Evolutionary conservation across 768 basidiomycete species (phyloP), one percentile per base, ranked within the genome.

Genomic region (Suillus hirtellus): DNA sequence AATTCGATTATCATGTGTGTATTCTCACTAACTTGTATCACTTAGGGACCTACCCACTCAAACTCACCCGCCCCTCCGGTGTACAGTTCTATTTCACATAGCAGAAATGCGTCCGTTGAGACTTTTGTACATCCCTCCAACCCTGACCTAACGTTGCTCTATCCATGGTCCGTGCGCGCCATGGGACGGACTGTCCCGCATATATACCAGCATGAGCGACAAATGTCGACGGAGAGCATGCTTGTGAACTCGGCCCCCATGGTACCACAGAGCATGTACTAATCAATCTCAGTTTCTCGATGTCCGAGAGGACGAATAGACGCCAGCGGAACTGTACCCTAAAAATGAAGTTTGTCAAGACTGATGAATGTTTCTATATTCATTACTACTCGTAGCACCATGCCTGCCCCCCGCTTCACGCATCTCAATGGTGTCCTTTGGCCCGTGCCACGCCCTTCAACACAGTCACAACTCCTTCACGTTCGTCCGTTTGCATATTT

Each of bases 151-250:
- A 65, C 73, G 17, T 71, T 73, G 71, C 61, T 76, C 38, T 76
- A 79, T 65, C 81, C 80, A 4, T 71, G 71, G 2, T 66, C 78
- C 14, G 78, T 78, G 34, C 75, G 78, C 35, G 74, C 72, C 3
- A 77, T 75, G 5, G 78, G 76, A 11, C 76, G 78, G 37, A 56
- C 60, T 24, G 66, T 66, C 35, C 67, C 66, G 9, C 69, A 49
- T 24, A 27, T 34, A 12, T 60, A 65, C 24, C 46, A 60, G 34
- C 71, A 75, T 40, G 69, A 61, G 6, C 75, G 69, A 27, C 66
- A 75, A 1, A 37, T 68, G 21, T 75, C 74, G 12, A 68, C 72
- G 2, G 70, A 76, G 8, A 69, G 67, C 40, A 61, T 75, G 61
- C 61, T 73, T 21, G 58, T 60, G 49, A n/a, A 70, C 34, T 70